Evolutionary conservation across 2,329 filamentous ascomycete genomes (phyloP), one percentile per base, ranked within the genome.

Genomic region (Penicillium hesseltinei): DNA sequence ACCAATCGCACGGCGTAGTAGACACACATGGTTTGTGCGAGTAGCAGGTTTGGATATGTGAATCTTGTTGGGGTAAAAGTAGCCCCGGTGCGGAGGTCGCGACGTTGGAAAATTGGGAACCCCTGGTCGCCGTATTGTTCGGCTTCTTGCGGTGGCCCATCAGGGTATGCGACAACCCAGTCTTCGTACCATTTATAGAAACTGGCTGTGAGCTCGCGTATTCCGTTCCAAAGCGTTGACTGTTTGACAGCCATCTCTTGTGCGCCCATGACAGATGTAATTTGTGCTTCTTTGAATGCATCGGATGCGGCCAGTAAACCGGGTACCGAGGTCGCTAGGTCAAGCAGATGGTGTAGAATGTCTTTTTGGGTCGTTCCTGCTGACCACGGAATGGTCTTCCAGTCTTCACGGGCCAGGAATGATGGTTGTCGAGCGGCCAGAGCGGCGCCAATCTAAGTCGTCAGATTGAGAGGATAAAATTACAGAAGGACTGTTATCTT

Each of bases 331-430:
- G 71, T 67, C 4, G 71, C 72, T 17, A 75, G 59, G 51, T 76
- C 74, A 4, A 75, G 59, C 0, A 76, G 59, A 56, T 75, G 66
- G 47, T 76, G 72, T 13, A 75, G 51, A 21, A 75, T 69, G 45
- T 76, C 72, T 57, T 75, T 76, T 4, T 57, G 62, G 13, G 68
- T 73, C 7, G 73, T 74, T 3, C 67, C 69, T 27, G 69, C 67
- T 29, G 72, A 72, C 73, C 74, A 76, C 0, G 74, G 74, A 17
- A 76, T 62, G 8, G 67, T 73, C 49, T 75, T 76, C 74, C 74
- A 76, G 36, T 74, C 72, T 42, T 74, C 67, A 11, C 56, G 62
- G 5, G 72, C 69, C 11, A 76, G 66, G 51, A 75, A 76, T 8
- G 71, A 71, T 1, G 72, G 68, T n/a, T 61, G 58, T 25, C 74